These are phyloP conservation scores for Claviceps purpurea DNA, from an alignment of 2,329 filamentous ascomycete species.

Conservation along the genomic window DNA sequence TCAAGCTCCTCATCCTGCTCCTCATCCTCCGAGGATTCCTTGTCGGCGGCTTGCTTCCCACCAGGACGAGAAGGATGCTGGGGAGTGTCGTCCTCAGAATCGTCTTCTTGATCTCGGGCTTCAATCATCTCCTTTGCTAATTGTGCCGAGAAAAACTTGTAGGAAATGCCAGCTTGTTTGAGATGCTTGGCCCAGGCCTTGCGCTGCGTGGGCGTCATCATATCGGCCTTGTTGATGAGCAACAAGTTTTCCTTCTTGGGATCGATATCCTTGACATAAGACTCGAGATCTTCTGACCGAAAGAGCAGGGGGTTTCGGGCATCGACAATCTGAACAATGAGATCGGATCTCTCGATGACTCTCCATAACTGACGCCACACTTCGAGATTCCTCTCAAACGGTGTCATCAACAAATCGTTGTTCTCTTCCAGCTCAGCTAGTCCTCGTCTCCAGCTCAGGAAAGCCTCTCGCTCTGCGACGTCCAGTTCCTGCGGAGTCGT, in stretches of 20 bases:
- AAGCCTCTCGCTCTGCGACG: conserved; percentile 59
- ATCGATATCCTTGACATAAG: conserved; percentile 88
- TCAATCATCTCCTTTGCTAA: conserved; percentile 85
- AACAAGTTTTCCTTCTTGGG: conserved; percentile 78
- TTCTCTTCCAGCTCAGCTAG: conserved; percentile 88
- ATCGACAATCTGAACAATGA: conserved; percentile 97
- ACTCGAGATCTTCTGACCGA: conserved; percentile 83
- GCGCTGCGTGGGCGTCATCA: conserved; percentile 85
- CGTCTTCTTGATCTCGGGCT: conserved; percentile 43
- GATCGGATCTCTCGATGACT: conserved; percentile 90
- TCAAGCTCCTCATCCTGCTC: conserved; percentile 25
- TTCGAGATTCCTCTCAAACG: conserved; percentile 92
- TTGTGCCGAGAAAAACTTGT: conserved; percentile 91
- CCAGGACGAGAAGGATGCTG: conserved; percentile 13
- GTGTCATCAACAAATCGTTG: conserved; percentile 90
- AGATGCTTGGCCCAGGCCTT: conserved; percentile 79
- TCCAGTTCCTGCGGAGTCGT: conserved; percentile 81
- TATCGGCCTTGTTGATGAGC: conserved; percentile 96
- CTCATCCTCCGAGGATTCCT: conserved; percentile 11
- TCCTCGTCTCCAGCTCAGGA: conserved; percentile 80
- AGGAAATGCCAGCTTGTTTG: conserved; percentile 65
- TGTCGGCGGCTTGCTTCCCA: conserved; percentile 13
- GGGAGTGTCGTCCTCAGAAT: conserved; percentile 23
- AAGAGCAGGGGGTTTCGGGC: conserved; percentile 90
- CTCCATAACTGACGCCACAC: conserved; percentile 98